A percentile compares a stretch with the other conserved stretches of the same genome.
Conservation (phyloP, 2,329 filamentous ascomycete species). For the Didymella lethalis region DNA sequence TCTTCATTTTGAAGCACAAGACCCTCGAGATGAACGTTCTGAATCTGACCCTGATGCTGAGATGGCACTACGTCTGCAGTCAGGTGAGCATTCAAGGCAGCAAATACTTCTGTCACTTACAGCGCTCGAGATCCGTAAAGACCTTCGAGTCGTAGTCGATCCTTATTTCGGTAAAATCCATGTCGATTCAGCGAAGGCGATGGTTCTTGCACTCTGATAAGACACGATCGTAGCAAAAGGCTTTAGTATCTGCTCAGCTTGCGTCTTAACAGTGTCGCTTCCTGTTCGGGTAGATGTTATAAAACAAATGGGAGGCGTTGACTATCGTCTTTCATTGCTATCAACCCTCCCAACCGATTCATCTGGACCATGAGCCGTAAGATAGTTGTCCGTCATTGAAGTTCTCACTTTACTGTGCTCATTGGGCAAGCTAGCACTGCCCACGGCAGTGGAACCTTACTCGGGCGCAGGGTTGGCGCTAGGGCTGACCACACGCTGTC, state of each 20-base stretch:
- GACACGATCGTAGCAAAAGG: background rate
- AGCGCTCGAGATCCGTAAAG: conserved; percentile 2
- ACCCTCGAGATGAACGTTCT: conserved; percentile 19
- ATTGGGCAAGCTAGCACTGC: background rate
- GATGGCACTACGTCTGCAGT: conserved; percentile 2
- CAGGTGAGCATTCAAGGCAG: background rate
- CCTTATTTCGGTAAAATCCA: background rate
- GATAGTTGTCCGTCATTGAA: background rate
- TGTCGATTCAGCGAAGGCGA: background rate
- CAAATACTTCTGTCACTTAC: background rate
- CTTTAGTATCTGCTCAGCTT: background rate
- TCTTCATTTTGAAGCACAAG: conserved; percentile 16
- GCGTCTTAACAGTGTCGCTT: conserved; percentile 1
- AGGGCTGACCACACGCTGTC: conserved; percentile 5
- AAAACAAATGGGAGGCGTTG: background rate
- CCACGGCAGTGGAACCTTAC: background rate
- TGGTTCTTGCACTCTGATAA: background rate
- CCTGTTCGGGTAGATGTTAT: background rate
- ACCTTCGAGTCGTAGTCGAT: background rate
- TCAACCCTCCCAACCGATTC: background rate
- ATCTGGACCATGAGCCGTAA: conserved; percentile 1
- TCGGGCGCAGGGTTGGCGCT: conserved; percentile 6
- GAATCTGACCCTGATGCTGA: conserved; percentile 18
- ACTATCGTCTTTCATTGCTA: conserved; percentile 2
- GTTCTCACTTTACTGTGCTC: conserved; percentile 7